Base-by-base conservation (phyloP, 371 early-diverging fungal species). In the Mucor mucedo region DNA sequence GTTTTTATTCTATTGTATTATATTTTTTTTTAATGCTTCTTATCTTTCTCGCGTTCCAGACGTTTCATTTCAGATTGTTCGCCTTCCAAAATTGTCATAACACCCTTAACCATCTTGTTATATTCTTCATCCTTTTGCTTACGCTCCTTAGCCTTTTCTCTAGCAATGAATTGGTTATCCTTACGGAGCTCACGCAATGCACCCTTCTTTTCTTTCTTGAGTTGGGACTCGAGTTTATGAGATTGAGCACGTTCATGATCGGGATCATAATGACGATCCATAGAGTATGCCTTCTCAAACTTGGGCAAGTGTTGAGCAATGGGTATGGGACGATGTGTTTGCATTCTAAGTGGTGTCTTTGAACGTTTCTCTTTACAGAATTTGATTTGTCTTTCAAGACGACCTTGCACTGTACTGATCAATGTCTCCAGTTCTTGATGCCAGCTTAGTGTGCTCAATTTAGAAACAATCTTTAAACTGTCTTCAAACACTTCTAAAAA, bases 121-220 rank as follows among this genome's bases (percentile, higher is more conserved):
- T 98, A 98, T 39, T 75, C 85, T 5, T 55, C 77, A 73, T 96
- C 98, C 86, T 90, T 89, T 63, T 89, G 88, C 69, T 89, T 88
- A 58, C 81, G 84, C 60, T 84, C 84, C 66, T 79, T 77, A 21
- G 91, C 74, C 63, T 87, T 82, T 76, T 92, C 88, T 39, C 88
- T 75, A 16, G 94, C 92, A 45, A 98, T 69, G 65, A 96, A 98
- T 73, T 85, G 85, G 39, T 89, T 88, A 76, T 98, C 99, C 77
- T 95, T 93, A 56, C 96, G 91, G 63, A 98, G 75, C 76, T 98
- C 98, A 42, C 98, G 89, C 41, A 94, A 83, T 4, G 97, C 96
- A 16, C 97, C 96, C 79, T 95, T 93, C 77, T 84, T 80, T 75
- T 98, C 98, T 77, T 92, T 89, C 84, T 91, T 93, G 76, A 90